Base-by-base conservation (phyloP, 2,329 filamentous ascomycete genomes). In the Beauveria sp. region DNA sequence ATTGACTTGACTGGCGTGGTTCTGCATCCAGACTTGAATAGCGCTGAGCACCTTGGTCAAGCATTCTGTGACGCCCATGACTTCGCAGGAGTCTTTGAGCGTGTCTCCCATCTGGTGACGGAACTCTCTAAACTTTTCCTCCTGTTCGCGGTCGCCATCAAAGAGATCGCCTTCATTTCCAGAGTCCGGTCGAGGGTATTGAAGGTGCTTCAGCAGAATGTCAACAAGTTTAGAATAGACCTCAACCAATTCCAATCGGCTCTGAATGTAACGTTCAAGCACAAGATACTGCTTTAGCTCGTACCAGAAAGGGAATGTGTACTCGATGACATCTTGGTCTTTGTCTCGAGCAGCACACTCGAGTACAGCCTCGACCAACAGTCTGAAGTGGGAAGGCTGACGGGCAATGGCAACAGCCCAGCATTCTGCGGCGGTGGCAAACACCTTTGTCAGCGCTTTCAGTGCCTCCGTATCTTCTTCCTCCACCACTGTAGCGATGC, bases 291-390 rank as follows among this genome's bases (percentile, higher is more conserved):
- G 92, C 79, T 99, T 99, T 52, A 99, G 82, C 71, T 99, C 95
- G 72, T 96, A 98, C 95, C 95, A 99, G 77, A 99, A 98, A 67
- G 86, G 86, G 75, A 99, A 99, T 0, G 96, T 99, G 69, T 95
- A 86, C 59, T 91, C 90, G 65, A 99, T 92, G 5, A 93, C 91
- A 66, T 99, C 95, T 64, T 89, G 86, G 59, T 97, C 93, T 71
- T 86, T 87, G 73, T 99, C 95, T 66, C 89, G 84, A 12, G 89
- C 85, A 63, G 91, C 93, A 70, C 92, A 96, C 76, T 98, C 93
- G n/a, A 98, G 81, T 18, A 99, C 86, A 7, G 89, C 86, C 69
- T 97, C 92, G 12, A 99, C 93, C 5, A 99, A 80, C 12, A 85
- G 86, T 45, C 90, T 84, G 78, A 98, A 98, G 56, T 93, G 86